Conservation (phyloP, 176 grass and related monocot genomes). For the Carex parvula region DNA sequence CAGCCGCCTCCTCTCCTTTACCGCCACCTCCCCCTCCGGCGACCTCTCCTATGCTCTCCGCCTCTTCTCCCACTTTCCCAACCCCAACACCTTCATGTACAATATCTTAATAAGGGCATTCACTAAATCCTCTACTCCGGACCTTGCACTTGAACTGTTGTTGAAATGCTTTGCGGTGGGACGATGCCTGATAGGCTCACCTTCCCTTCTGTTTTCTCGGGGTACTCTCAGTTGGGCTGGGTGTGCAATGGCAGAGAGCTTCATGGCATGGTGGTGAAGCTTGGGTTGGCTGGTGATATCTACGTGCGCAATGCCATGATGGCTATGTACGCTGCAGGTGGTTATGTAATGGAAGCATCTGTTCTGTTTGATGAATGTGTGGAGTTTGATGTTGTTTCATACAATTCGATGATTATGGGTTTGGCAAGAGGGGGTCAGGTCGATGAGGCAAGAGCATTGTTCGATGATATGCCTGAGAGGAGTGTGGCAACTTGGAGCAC, state of each 20-base stretch:
- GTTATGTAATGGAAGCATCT: conserved; percentile 31
- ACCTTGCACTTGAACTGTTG: conserved; percentile 36
- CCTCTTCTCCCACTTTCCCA: conserved; percentile 46
- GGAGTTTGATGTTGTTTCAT: conserved; percentile 46
- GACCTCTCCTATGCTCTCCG: conserved; percentile 41
- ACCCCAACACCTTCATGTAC: conserved; percentile 69
- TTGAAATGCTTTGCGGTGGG: conserved; percentile 44
- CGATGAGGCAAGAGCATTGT: conserved; percentile 42
- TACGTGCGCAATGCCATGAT: conserved; percentile 65
- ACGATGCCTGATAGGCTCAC: conserved; percentile 41
- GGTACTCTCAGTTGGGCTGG: conserved; percentile 40
- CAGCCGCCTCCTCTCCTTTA: conserved; percentile 57
- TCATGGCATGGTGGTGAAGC: conserved; percentile 71
- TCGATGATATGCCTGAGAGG: conserved; percentile 50
- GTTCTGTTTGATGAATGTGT: conserved; percentile 28
- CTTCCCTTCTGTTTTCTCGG: conserved; percentile 46
- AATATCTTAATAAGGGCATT: conserved; percentile 61
- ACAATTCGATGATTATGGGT: conserved; percentile 63
- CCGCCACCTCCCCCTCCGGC: conserved; percentile 30
- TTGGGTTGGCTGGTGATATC: conserved; percentile 41
- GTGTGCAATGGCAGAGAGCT: conserved; percentile 36
- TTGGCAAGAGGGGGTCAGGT: conserved; percentile 37
- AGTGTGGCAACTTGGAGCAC: conserved; percentile 62
- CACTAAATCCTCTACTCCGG: conserved; percentile 37
- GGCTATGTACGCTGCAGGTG: conserved; percentile 57